These are phyloP conservation scores for Alternaria incomplexa DNA, from an alignment of 2,329 filamentous ascomycete species.

Conservation along the genomic window DNA sequence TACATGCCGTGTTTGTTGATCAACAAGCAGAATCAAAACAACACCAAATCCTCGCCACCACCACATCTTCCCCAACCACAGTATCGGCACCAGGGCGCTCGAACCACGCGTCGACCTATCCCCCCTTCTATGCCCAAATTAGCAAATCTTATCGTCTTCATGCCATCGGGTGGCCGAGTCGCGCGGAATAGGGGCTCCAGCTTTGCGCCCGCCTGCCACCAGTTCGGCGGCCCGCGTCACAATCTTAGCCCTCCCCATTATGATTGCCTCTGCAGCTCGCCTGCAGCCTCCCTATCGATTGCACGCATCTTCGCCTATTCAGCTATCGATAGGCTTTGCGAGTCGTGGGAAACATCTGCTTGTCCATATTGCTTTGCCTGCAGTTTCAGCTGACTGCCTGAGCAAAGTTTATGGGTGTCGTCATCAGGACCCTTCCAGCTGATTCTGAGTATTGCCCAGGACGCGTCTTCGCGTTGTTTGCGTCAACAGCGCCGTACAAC, in stretches of 20 bases:
- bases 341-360: not conserved
- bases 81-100: slow-evolving; percentile 15
- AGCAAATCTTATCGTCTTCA: slow-evolving; percentile 29
- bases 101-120: slow-evolving; percentile 8
- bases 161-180: slow-evolving; percentile 15
- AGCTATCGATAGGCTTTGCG: slow-evolving; percentile 16
- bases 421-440: slow-evolving; percentile 1
- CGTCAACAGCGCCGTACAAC: not conserved
- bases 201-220: slow-evolving; percentile 19
- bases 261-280: slow-evolving; percentile 33
- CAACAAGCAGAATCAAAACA: slow-evolving; percentile 14
- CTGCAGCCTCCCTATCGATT: slow-evolving; percentile 25
- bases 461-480: not conserved
- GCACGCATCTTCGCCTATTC: slow-evolving; percentile 6
- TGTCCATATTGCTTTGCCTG: not conserved
- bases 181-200: slow-evolving; percentile 21
- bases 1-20: slow-evolving; percentile 12
- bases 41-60: slow-evolving; percentile 5
- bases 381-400: not conserved
- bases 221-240: slow-evolving; percentile 23
- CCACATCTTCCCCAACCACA: slow-evolving; percentile 12
- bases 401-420: not conserved
- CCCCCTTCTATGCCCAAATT: slow-evolving; percentile 20
- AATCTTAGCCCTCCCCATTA: slow-evolving; percentile 40
- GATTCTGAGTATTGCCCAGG: not conserved